Evolutionary conservation across 2,329 filamentous ascomycete species (phyloP).

Genomic region (Beauveria varroae): DNA sequence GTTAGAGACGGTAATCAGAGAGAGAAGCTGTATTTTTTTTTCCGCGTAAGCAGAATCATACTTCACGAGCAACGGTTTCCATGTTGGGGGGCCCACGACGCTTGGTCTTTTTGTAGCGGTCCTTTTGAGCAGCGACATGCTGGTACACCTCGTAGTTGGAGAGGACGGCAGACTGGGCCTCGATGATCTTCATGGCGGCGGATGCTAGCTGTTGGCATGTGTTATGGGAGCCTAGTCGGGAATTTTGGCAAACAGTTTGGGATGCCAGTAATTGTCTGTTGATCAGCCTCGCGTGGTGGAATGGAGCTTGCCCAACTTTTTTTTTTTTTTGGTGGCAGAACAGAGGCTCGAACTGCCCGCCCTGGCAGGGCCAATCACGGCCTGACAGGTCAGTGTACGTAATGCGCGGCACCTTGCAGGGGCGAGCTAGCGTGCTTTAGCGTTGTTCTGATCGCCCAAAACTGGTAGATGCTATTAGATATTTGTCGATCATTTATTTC

Average conservation of each 20-base stretch:
- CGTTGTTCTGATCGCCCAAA: not conserved
- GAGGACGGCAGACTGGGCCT: conserved; percentile 61
- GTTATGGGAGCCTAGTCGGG: too few species aligned
- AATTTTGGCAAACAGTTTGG: not conserved
- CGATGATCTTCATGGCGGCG: conserved; percentile 58
- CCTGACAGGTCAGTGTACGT: not conserved
- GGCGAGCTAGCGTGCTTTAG: not conserved
- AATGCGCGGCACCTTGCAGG: not conserved
- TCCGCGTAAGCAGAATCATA: conserved; percentile 23
- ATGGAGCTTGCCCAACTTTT: conserved; percentile 3
- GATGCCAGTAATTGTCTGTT: not conserved
- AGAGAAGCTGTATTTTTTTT: not conserved
- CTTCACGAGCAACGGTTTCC: conserved; percentile 57
- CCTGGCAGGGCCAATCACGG: not conserved
- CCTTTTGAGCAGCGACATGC: conserved; percentile 51
- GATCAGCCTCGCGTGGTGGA: not conserved
- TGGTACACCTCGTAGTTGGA: conserved; percentile 67
- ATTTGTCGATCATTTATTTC: too few species aligned
- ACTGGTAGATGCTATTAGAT: too few species aligned
- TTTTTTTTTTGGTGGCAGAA: not conserved
- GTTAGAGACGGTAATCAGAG: not conserved
- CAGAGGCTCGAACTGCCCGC: not conserved
- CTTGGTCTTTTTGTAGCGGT: conserved; percentile 42
- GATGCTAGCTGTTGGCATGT: not conserved
- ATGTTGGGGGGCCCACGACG: conserved; percentile 49